A percentile compares a stretch with the other conserved stretches of the same genome.
Conservation (phyloP, 192 early-diverging fungal species). For the Cetraspora pellucida region DNA sequence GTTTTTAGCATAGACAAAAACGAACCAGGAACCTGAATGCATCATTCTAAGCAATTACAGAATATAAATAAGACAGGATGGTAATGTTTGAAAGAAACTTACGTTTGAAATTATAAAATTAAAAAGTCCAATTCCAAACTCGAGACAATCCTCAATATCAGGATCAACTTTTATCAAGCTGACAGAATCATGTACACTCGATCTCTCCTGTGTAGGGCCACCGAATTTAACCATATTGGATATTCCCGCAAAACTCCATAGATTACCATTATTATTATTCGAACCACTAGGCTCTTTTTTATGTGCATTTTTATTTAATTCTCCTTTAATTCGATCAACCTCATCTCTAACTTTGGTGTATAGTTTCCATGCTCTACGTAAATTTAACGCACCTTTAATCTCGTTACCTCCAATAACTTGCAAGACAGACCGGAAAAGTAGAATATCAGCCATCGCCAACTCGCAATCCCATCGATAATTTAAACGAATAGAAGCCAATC, state of each 20-base stretch:
- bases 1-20: constrained; percentile 18
- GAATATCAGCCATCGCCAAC: constrained; percentile 44
- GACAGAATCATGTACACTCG: constrained; percentile 15
- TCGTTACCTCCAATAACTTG: constrained; percentile 42
- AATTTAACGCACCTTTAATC: constrained; percentile 45
- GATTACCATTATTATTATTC: neutral
- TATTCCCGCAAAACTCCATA: constrained; percentile 17
- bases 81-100: neutral
- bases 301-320: constrained; percentile 32
- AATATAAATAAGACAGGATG: no score
- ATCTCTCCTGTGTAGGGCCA: constrained; percentile 3
- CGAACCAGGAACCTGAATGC: constrained; percentile 6
- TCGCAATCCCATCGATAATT: constrained; percentile 54
- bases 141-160: constrained; percentile 45
- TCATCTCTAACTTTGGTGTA: constrained; percentile 48
- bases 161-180: constrained; percentile 41
- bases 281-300: constrained; percentile 5
- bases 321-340: constrained; percentile 39
- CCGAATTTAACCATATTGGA: constrained; percentile 27
- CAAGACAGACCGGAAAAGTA: constrained; percentile 44
- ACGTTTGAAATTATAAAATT: constrained; percentile 46
- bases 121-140: constrained; percentile 47
- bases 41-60: no score
- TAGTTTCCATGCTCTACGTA: constrained; percentile 45
- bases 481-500: constrained; percentile 38